These are phyloP conservation scores for Plasmodium relictum DNA, from an alignment of 169 alveolate species.

Conservation along the genomic window DNA sequence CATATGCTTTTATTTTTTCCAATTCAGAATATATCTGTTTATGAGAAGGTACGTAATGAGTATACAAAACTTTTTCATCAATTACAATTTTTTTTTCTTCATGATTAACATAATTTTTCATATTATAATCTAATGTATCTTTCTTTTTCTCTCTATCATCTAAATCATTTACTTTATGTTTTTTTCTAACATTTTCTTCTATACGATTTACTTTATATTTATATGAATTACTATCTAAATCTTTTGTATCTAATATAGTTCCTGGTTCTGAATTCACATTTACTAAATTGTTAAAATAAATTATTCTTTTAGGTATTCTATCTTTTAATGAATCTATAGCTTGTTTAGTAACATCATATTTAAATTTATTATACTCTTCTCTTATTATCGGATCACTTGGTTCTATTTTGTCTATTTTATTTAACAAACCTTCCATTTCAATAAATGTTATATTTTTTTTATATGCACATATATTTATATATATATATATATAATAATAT, in stretches of 20 bases:
- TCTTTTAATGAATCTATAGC: constrained; percentile 89
- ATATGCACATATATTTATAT: neutral
- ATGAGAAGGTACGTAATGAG: constrained; percentile 86
- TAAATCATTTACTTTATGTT: constrained; percentile 74
- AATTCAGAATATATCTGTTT: constrained; percentile 87
- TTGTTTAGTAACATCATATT: constrained; percentile 88
- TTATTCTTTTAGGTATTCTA: constrained; percentile 90
- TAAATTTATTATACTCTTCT: constrained; percentile 86
- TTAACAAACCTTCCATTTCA: constrained; percentile 29
- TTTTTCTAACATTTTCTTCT: constrained; percentile 64
- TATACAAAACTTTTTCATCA: constrained; percentile 77
- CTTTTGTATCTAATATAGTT: constrained; percentile 77
- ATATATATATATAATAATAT: neutral
- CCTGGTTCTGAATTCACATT: constrained; percentile 79
- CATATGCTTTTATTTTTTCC: constrained; percentile 87
- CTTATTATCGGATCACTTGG: constrained; percentile 86
- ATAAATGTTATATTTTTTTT: neutral
- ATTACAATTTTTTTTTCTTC: constrained; percentile 35
- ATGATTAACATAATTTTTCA: constrained; percentile 3
- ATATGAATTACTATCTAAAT: constrained; percentile 82
- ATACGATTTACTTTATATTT: constrained; percentile 70
- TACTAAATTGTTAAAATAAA: constrained; percentile 86
- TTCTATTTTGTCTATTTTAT: constrained; percentile 85
- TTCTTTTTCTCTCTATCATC: constrained; percentile 29
- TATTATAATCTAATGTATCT: constrained; percentile 18